These are phyloP conservation scores for Aristolochia californica DNA, from an alignment of 164 flowering plant species.

Conservation along the genomic window DNA sequence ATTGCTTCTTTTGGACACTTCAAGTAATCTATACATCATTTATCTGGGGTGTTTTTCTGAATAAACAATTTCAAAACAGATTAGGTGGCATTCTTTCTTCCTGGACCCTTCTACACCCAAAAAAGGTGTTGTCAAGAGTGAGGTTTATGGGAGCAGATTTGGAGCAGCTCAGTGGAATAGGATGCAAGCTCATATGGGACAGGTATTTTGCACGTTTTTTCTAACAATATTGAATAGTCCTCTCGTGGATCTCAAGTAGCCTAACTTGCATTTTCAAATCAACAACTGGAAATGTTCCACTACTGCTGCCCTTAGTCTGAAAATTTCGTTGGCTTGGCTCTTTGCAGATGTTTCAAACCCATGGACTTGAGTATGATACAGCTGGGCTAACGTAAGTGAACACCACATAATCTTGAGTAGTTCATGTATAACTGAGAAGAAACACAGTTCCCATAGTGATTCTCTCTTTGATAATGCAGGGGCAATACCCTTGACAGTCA, in stretches of 20 bases:
- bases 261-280: not conserved
- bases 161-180: slow-evolving; percentile 36
- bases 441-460: not conserved
- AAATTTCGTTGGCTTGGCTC: not conserved
- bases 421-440: not conserved
- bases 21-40: not conserved
- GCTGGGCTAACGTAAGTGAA: slow-evolving; percentile 75
- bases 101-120: slow-evolving; percentile 76
- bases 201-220: slow-evolving; percentile 31
- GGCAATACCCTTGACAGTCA: slow-evolving; percentile 89
- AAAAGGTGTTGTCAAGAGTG: slow-evolving; percentile 61
- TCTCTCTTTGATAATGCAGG: slow-evolving; percentile 33
- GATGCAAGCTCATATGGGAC: slow-evolving; percentile 49
- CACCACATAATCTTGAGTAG: not conserved
- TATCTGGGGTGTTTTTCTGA: not conserved
- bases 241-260: not conserved
- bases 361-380: slow-evolving; percentile 54
- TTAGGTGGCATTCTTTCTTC: slow-evolving; percentile 78
- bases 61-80: slow-evolving; percentile 26
- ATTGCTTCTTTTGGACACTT: slow-evolving; percentile 1
- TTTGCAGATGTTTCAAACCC: slow-evolving; percentile 46
- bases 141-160: slow-evolving; percentile 47
- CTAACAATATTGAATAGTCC: too few species aligned
- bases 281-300: not conserved
- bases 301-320: not conserved